A percentile compares a stretch with the other conserved stretches of the same genome.
These are phyloP conservation scores for Trametes versicolor DNA, from an alignment of 1,284 basidiomycete species.

Conservation along the genomic window DNA sequence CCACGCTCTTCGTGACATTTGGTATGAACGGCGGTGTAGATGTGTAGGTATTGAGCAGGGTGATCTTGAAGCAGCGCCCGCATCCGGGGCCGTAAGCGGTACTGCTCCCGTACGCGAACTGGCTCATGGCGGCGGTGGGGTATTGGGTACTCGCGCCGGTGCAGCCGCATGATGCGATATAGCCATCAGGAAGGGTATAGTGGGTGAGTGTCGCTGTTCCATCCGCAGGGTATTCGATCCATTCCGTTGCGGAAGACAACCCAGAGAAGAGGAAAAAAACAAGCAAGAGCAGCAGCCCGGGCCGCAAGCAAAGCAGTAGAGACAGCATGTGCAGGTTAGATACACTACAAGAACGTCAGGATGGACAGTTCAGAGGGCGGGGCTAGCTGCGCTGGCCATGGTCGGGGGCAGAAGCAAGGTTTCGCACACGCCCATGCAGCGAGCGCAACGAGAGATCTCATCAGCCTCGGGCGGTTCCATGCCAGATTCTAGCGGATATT, in stretches of 20 bases:
- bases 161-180: conserved; percentile 71
- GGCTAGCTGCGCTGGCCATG: conserved; percentile 21
- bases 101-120: conserved; percentile 80
- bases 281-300: conserved; percentile 20
- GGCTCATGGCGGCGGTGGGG: conserved; percentile 79
- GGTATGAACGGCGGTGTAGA: conserved; percentile 77
- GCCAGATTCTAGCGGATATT: not conserved
- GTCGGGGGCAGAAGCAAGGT: conserved; percentile 23
- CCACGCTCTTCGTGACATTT: conserved; percentile 64
- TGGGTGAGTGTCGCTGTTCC: conserved; percentile 46
- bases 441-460: conserved; percentile 30
- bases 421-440: conserved; percentile 9
- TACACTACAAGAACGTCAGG: not conserved
- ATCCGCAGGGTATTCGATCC: conserved; percentile 63
- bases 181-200: conserved; percentile 54
- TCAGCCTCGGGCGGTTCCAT: conserved; percentile 22
- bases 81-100: conserved; percentile 78
- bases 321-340: conserved; percentile 8
- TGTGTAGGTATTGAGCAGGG: conserved; percentile 72
- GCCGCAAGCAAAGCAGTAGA: conserved; percentile 16
- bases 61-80: conserved; percentile 80
- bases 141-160: conserved; percentile 73
- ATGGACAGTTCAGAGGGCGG: not conserved
- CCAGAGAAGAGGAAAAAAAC: conserved; percentile 23
- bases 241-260: conserved; percentile 42